These are phyloP conservation scores for Endoconidiophora polonica DNA, from an alignment of 2,329 filamentous ascomycete genomes.

Conservation along the genomic window DNA sequence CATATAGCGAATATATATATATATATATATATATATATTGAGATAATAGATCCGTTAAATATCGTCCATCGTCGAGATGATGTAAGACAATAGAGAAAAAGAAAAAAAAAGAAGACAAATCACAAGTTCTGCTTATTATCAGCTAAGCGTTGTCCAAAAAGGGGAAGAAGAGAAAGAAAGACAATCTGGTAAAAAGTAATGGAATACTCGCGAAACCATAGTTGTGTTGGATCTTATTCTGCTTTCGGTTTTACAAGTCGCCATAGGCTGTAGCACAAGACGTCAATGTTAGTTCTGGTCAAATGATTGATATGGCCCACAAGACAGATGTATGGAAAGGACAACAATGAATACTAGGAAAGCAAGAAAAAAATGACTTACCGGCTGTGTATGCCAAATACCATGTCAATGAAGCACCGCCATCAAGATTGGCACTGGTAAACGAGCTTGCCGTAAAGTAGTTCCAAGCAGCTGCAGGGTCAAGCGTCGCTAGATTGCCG, in stretches of 20 bases:
- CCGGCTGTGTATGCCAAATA: slow-evolving; percentile 66
- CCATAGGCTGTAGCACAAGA: slow-evolving; percentile 4
- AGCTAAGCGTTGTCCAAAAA: neutral
- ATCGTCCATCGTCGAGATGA: neutral
- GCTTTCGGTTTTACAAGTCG: neutral
- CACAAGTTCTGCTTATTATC: neutral
- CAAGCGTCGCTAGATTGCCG: slow-evolving; percentile 63
- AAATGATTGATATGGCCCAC: neutral
- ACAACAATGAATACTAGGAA: neutral
- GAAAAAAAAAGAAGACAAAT: neutral
- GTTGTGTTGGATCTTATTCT: neutral
- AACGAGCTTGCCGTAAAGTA: slow-evolving; percentile 59
- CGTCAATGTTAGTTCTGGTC: neutral
- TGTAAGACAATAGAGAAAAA: neutral
- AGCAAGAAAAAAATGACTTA: slow-evolving; percentile 23
- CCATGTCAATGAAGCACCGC: slow-evolving; percentile 71
- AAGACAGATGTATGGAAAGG: neutral
- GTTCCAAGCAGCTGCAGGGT: slow-evolving; percentile 50
- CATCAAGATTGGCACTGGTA: slow-evolving; percentile 55
- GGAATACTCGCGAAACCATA: neutral
- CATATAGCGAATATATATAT: too few relatives aligned
- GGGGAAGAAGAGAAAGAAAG: neutral
- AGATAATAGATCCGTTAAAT: neutral
- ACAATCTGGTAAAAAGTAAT: neutral
- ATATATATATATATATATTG: too few relatives aligned